Percentiles rank a stretch among this genome's conserved stretches.
Conservation (phyloP, 2,329 filamentous ascomycete genomes). For the Juglanconis sp. region DNA sequence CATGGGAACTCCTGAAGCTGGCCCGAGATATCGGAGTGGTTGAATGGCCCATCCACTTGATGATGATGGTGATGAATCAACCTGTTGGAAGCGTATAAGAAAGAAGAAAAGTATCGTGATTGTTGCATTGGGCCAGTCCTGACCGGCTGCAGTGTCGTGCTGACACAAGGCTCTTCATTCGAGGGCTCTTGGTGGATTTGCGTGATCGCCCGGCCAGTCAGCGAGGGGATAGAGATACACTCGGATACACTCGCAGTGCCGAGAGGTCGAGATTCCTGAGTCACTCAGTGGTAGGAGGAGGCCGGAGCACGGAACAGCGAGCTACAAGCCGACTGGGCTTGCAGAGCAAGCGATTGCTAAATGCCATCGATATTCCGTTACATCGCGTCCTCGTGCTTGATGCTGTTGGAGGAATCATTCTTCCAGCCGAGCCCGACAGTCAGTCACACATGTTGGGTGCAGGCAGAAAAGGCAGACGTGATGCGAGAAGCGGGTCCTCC, state of each 20-base stretch:
- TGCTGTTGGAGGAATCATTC: constrained; percentile 1
- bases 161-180: constrained; percentile 15
- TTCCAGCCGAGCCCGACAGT: constrained; percentile 1
- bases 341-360: background rate
- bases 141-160: constrained; percentile 18
- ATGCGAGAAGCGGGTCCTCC: constrained; percentile 4
- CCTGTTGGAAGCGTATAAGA: no score
- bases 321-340: background rate
- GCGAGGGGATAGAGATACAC: background rate
- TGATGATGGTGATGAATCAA: background rate
- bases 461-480: background rate
- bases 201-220: constrained; percentile 14
- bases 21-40: background rate
- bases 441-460: background rate
- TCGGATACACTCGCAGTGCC: background rate
- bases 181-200: constrained; percentile 2
- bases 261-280: background rate
- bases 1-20: background rate
- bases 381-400: background rate
- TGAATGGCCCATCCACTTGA: background rate
- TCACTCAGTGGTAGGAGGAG: background rate
- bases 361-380: background rate
- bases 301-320: background rate
- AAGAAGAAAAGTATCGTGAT: constrained; percentile 38
- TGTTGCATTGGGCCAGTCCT: constrained; percentile 24